These are phyloP conservation scores for Apiospora saccharicola DNA, from an alignment of 2,329 filamentous ascomycete genomes.

Conservation along the genomic window DNA sequence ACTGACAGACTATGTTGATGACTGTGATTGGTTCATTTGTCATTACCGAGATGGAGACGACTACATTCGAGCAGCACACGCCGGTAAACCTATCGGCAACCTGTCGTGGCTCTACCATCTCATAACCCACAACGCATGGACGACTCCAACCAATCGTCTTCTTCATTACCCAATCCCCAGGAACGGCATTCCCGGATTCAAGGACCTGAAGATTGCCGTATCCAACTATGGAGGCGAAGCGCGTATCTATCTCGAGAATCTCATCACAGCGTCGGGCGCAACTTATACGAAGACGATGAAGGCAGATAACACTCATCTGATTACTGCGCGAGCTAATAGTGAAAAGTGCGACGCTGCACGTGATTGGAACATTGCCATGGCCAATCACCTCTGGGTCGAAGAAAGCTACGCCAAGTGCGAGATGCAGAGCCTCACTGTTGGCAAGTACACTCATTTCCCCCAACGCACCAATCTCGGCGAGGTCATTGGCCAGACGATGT, in stretches of 20 bases:
- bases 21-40: slow-evolving; percentile 86
- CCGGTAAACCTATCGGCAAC: slow-evolving; percentile 86
- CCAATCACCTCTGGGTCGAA: slow-evolving; percentile 97
- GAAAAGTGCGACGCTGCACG: slow-evolving; percentile 93
- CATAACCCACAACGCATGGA: slow-evolving; percentile 89
- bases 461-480: slow-evolving; percentile 90
- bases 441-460: slow-evolving; percentile 87
- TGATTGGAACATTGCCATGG: slow-evolving; percentile 89
- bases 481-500: slow-evolving; percentile 86
- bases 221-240: slow-evolving; percentile 98
- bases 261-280: slow-evolving; percentile 83
- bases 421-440: slow-evolving; percentile 73
- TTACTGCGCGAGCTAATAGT: slow-evolving; percentile 87
- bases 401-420: slow-evolving; percentile 94
- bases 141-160: slow-evolving; percentile 80
- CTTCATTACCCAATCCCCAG: slow-evolving; percentile 89
- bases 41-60: slow-evolving; percentile 83
- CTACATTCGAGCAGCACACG: slow-evolving; percentile 78
- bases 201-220: slow-evolving; percentile 79
- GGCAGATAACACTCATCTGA: slow-evolving; percentile 92
- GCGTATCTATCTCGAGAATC: slow-evolving; percentile 89
- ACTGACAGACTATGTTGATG: slow-evolving; percentile 69
- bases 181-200: slow-evolving; percentile 80
- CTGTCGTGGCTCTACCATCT: slow-evolving; percentile 93
- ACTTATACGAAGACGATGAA: slow-evolving; percentile 96